Evolutionary conservation across 78 protist species (phyloP).

Genomic region (Emiliania huxleyi): DNA sequence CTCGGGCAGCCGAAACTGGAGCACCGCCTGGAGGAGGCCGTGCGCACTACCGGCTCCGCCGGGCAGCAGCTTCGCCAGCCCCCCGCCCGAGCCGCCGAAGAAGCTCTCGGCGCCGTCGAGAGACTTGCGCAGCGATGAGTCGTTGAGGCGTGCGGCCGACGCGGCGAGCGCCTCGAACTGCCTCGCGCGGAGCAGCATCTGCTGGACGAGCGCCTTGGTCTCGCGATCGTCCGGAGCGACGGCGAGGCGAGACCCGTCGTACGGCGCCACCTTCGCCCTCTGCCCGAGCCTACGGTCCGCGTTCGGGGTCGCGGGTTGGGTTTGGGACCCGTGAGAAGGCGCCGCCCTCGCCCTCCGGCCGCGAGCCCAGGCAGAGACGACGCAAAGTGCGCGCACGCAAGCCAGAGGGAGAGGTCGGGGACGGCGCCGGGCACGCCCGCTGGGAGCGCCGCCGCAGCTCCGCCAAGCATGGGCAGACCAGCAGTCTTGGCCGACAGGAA

Average conservation of each 20-base stretch:
- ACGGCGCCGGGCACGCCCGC: background rate
- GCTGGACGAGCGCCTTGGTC: background rate
- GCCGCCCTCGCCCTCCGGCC: background rate
- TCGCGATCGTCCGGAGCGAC: background rate
- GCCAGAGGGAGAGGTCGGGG: background rate
- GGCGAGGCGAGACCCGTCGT: background rate
- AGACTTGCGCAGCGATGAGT: background rate
- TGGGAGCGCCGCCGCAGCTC: background rate
- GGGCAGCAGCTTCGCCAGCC: too few species aligned
- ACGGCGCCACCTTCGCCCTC: background rate
- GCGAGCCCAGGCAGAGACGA: too few species aligned
- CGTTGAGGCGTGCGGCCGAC: background rate
- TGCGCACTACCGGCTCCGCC: background rate
- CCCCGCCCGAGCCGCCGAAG: too few species aligned
- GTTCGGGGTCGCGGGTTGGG: too few species aligned
- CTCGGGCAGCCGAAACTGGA: background rate
- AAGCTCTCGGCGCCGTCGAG: background rate
- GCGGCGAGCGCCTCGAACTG: background rate
- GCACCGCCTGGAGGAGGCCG: background rate
- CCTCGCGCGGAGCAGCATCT: background rate
- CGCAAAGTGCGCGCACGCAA: background rate
- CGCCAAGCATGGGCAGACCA: background rate
- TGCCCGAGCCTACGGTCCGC: too few species aligned
- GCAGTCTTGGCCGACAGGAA: too few species aligned
- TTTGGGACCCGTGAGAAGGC: background rate